Evolutionary conservation across 495 filamentous ascomycete genomes (phyloP).

Genomic region (Neurospora tetrasperma): DNA sequence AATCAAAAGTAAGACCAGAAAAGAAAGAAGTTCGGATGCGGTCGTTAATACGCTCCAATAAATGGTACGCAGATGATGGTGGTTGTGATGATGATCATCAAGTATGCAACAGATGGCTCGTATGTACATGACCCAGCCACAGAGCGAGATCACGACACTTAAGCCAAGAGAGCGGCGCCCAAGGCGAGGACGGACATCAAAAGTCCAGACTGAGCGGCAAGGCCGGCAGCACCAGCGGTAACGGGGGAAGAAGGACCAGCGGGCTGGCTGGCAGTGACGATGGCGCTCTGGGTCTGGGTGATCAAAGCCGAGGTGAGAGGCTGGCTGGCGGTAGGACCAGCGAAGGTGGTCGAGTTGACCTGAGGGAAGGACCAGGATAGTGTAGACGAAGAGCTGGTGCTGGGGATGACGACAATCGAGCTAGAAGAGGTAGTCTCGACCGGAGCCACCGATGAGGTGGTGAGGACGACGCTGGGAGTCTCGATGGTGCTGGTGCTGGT

Average conservation of each 20-base stretch:
- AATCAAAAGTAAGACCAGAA: background rate
- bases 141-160: conserved; percentile 9
- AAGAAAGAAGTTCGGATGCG: conserved; percentile 11
- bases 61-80: conserved; percentile 4
- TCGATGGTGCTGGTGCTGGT: conserved; percentile 11
- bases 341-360: conserved; percentile 29
- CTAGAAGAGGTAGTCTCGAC: conserved; percentile 3
- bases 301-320: conserved; percentile 19
- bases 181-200: conserved; percentile 31
- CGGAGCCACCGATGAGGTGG: background rate
- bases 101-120: conserved; percentile 7
- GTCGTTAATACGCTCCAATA: conserved; percentile 5
- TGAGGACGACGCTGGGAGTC: background rate
- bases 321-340: conserved; percentile 28
- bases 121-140: background rate
- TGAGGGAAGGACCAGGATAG: conserved; percentile 21
- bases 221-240: conserved; percentile 23
- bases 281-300: conserved; percentile 16
- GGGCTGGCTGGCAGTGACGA: conserved; percentile 13
- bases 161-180: conserved; percentile 33
- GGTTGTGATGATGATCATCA: background rate
- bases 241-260: conserved; percentile 13
- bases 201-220: conserved; percentile 32
- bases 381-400: conserved; percentile 4
- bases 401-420: background rate